These are phyloP conservation scores for Rhododendron ferrugineum DNA, from an alignment of 148 eudicot genomes.

Conservation along the genomic window DNA sequence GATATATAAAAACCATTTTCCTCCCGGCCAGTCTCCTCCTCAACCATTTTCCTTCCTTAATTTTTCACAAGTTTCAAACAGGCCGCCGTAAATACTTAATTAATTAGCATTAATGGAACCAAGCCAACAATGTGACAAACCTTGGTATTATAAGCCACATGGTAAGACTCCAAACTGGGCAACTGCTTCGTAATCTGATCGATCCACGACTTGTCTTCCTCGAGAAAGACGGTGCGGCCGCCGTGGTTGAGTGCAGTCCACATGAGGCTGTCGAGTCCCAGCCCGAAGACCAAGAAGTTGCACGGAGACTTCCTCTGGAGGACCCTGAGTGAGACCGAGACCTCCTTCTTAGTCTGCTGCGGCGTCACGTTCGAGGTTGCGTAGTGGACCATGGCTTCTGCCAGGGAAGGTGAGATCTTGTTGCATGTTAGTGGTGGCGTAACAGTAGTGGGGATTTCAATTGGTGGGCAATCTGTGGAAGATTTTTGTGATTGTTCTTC, in stretches of 20 bases:
- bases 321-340: constrained; percentile 47
- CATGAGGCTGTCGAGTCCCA: constrained; percentile 83
- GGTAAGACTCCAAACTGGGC: constrained; percentile 55
- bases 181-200: constrained; percentile 39
- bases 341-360: constrained; percentile 66
- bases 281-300: constrained; percentile 81
- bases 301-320: constrained; percentile 59
- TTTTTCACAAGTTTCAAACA: not conserved
- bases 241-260: constrained; percentile 75
- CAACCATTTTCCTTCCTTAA: not conserved
- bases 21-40: not conserved
- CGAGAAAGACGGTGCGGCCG: constrained; percentile 76
- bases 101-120: not conserved
- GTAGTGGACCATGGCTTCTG: constrained; percentile 71
- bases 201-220: constrained; percentile 77
- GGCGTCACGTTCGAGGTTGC: constrained; percentile 75
- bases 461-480: not conserved
- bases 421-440: constrained; percentile 25
- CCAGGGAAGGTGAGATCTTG: constrained; percentile 53
- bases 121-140: constrained; percentile 3
- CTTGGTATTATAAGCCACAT: constrained; percentile 63
- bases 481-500: not conserved
- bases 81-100: no score
- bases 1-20: no score
- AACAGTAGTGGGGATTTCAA: not conserved